Percentiles rank a stretch among this genome's conserved stretches.
Conservation (phyloP, 2,329 filamentous ascomycete genomes). For the Pyricularia pennisetigena region DNA sequence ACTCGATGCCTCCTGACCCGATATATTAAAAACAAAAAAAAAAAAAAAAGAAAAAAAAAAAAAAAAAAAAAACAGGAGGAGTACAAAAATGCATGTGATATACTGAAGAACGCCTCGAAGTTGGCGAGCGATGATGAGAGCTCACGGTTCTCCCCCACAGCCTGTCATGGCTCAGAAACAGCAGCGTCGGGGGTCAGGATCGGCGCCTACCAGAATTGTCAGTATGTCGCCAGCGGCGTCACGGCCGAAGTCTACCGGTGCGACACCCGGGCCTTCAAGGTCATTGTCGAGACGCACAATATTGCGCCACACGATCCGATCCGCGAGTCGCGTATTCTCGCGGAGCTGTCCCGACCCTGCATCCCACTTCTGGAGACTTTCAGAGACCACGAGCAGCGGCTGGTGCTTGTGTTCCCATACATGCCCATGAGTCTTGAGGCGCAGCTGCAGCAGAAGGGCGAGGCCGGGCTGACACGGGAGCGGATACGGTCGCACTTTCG, state of each 20-base stretch:
- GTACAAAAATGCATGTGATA: slow-evolving; percentile 36
- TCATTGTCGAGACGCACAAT: slow-evolving; percentile 66
- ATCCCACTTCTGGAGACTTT: slow-evolving; percentile 68
- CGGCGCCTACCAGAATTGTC: slow-evolving; percentile 42
- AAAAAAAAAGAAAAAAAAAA: slow-evolving; percentile 48
- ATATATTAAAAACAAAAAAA: too few species aligned
- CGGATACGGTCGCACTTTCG: slow-evolving; percentile 36
- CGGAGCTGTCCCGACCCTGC: slow-evolving; percentile 40
- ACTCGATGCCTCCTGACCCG: background rate
- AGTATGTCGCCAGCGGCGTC: slow-evolving; percentile 53
- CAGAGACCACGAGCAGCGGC: slow-evolving; percentile 56
- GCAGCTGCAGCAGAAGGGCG: slow-evolving; percentile 42
- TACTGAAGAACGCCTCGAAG: slow-evolving; percentile 2
- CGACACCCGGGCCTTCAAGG: slow-evolving; percentile 59
- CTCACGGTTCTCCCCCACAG: background rate
- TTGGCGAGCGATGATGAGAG: background rate
- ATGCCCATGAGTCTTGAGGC: slow-evolving; percentile 62
- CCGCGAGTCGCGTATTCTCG: slow-evolving; percentile 70
- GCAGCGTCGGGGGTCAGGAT: slow-evolving; percentile 31
- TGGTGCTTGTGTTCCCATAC: slow-evolving; percentile 80
- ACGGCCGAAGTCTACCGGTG: slow-evolving; percentile 79
- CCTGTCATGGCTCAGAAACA: background rate
- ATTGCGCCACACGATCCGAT: slow-evolving; percentile 73
- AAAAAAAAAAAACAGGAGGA: slow-evolving; percentile 37
- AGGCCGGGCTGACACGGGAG: background rate